Evolutionary conservation across 495 filamentous ascomycete species (phyloP).

Genomic region (Hypoxylon rickii): DNA sequence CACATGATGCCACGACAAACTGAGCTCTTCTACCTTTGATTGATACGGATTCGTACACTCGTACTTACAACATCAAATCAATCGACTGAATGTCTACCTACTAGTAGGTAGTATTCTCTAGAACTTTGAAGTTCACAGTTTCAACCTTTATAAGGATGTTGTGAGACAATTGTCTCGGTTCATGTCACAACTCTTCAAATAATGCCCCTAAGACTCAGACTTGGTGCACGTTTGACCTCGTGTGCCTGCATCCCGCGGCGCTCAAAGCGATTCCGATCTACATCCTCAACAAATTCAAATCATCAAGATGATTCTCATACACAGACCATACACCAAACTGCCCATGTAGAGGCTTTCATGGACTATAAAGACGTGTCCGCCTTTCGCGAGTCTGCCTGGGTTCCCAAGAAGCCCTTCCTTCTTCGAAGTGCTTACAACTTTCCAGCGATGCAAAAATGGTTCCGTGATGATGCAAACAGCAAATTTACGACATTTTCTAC

Average conservation of each 20-base stretch:
- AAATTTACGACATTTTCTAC: background rate
- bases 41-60: no score
- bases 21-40: no score
- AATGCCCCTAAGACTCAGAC: conserved; percentile 6
- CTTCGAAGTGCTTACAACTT: conserved; percentile 14
- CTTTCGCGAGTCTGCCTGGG: conserved; percentile 19
- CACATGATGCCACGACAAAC: no score
- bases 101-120: no score
- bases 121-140: no score
- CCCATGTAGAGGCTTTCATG: background rate
- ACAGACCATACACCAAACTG: background rate
- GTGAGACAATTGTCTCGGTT: no score
- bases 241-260: background rate
- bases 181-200: no score
- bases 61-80: no score
- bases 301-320: background rate
- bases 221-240: background rate
- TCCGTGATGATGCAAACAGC: background rate
- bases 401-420: conserved; percentile 13
- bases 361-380: conserved; percentile 1
- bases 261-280: conserved; percentile 1
- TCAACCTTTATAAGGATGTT: no score
- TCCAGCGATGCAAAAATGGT: conserved; percentile 23
- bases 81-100: no score
- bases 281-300: conserved; percentile 1